Evolutionary conservation across 805 yeast species (phyloP).

Genomic region (Wickerhamiella dianesei): DNA sequence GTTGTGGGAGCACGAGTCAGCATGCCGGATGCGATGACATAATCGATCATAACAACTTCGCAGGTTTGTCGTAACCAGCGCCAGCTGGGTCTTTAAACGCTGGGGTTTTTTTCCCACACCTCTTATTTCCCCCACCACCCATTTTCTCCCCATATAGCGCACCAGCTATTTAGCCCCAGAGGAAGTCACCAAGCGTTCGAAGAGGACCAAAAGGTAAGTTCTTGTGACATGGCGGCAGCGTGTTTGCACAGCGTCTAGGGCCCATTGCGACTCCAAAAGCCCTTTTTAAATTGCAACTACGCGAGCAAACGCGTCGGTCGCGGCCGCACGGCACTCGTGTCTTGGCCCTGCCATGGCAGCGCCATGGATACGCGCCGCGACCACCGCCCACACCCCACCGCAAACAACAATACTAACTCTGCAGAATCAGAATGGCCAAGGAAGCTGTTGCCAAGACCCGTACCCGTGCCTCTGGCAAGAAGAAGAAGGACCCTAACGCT

Average conservation of each 20-base stretch:
- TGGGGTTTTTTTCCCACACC: not conserved
- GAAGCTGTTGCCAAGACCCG: conserved; percentile 1
- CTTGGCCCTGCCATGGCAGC: no score
- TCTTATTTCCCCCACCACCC: not conserved
- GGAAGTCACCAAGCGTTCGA: not conserved
- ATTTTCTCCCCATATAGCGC: not conserved
- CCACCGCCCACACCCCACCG: no score
- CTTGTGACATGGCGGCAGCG: not conserved
- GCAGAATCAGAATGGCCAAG: conserved; percentile 1
- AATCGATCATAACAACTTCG: not conserved
- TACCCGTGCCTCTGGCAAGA: not conserved
- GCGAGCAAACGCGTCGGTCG: not conserved
- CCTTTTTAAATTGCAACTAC: not conserved
- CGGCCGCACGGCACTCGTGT: not conserved
- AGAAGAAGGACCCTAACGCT: conserved; percentile 54
- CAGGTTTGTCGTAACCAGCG: not conserved
- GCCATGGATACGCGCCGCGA: no score
- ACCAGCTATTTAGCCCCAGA: not conserved
- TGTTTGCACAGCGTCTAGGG: not conserved
- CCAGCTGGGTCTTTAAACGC: not conserved
- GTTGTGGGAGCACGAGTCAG: not conserved
- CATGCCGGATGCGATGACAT: not conserved
- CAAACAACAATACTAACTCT: not conserved
- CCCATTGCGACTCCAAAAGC: not conserved
- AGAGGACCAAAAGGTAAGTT: not conserved